A percentile compares a stretch with the other conserved stretches of the same genome.
phyloP scores from a whole-genome alignment of 352 stramenopile genomes.

The Globisporangium barbulae region DNA sequence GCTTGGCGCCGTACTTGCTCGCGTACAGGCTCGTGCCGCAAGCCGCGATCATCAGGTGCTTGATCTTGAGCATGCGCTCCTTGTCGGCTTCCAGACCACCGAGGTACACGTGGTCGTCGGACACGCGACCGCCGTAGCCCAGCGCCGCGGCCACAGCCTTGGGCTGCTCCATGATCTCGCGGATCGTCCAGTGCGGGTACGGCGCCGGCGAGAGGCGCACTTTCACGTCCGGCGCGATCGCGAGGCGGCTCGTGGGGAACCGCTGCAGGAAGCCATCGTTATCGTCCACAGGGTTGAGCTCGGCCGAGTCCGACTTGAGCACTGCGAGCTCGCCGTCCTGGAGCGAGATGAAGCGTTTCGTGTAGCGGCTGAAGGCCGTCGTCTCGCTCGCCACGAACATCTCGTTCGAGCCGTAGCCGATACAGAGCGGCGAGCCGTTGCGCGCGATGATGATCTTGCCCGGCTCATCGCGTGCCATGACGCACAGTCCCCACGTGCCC shows the following conservation, averaged over 20 bases:
- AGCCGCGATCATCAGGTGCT: constrained; percentile 93
- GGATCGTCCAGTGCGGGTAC: constrained; percentile 96
- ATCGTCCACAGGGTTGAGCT: constrained; percentile 87
- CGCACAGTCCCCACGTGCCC: constrained; percentile 95
- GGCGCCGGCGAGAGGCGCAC: constrained; percentile 92
- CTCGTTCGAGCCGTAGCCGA: constrained; percentile 89
- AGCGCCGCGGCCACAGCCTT: constrained; percentile 94
- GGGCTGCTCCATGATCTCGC: constrained; percentile 95
- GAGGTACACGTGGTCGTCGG: constrained; percentile 92
- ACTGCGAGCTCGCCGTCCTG: constrained; percentile 96
- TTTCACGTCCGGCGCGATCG: constrained; percentile 92
- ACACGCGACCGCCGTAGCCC: constrained; percentile 93
- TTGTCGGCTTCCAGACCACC: constrained; percentile 92
- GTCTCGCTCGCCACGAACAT: constrained; percentile 98
- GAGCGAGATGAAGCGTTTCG: constrained; percentile 97
- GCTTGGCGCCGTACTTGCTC: constrained; percentile 93
- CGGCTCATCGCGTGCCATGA: constrained; percentile 90
- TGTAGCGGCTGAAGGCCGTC: constrained; percentile 92
- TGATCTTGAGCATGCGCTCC: constrained; percentile 88
- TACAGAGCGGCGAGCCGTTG: constrained; percentile 94
- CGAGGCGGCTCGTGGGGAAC: constrained; percentile 86
- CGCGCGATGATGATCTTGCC: constrained; percentile 97
- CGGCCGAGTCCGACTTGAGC: constrained; percentile 90
- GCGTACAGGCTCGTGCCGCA: constrained; percentile 96
- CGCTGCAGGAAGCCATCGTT: constrained; percentile 78